Evolutionary conservation across 2,329 filamentous ascomycete genomes (phyloP).

Genomic region (Alternaria consortialis): DNA sequence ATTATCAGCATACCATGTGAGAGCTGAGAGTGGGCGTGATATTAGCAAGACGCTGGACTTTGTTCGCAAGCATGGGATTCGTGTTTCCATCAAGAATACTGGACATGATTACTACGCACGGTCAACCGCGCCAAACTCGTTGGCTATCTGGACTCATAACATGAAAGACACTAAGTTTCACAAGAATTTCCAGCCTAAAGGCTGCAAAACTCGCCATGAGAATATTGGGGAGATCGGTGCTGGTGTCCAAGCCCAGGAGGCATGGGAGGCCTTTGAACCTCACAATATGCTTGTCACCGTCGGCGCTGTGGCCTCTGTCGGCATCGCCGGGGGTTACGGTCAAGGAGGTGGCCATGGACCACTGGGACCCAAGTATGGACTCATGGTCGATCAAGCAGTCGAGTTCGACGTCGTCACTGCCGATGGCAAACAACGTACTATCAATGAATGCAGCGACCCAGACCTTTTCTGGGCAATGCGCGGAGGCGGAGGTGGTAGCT

Average conservation of each 20-base stretch:
- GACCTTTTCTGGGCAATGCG: conserved; percentile 52
- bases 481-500: conserved; percentile 49
- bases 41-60: conserved; percentile 43
- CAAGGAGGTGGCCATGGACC: conserved; percentile 65
- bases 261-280: conserved; percentile 48
- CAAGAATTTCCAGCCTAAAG: conserved; percentile 35
- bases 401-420: conserved; percentile 49
- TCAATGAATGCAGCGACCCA: conserved; percentile 46
- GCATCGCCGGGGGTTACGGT: conserved; percentile 56
- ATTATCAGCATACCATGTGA: conserved; percentile 46
- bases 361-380: conserved; percentile 57
- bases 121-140: conserved; percentile 44
- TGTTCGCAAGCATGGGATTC: conserved; percentile 41
- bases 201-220: conserved; percentile 37
- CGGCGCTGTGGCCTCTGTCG: conserved; percentile 57
- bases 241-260: conserved; percentile 47
- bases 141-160: conserved; percentile 49
- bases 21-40: conserved; percentile 36
- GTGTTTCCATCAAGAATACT: conserved; percentile 49
- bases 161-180: conserved; percentile 44
- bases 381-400: conserved; percentile 50
- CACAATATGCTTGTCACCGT: conserved; percentile 47
- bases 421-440: conserved; percentile 41
- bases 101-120: conserved; percentile 51
- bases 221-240: conserved; percentile 48